A percentile compares a stretch with the other conserved stretches of the same genome.
Conservation (phyloP, 139 green algal genomes). For the Chlorella sp. region DNA sequence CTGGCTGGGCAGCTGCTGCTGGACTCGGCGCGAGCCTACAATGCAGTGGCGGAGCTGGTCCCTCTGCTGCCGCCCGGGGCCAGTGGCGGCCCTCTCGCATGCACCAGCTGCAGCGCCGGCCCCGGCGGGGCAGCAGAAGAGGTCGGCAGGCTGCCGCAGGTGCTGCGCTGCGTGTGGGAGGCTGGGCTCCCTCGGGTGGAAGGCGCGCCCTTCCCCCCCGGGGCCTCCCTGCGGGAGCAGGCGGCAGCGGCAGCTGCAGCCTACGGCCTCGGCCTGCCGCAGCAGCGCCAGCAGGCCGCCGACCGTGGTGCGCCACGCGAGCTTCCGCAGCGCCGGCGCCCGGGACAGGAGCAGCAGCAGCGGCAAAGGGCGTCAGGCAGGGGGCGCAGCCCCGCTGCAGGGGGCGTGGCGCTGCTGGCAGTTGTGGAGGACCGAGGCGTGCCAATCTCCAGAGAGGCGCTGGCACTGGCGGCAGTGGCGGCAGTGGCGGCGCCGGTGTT, state of each 20-base stretch:
- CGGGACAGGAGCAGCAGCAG: not conserved
- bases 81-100: not conserved
- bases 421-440: constrained; percentile 32
- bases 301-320: not conserved
- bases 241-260: not conserved
- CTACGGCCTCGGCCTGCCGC: not conserved
- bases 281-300: not conserved
- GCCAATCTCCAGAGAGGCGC: constrained; percentile 17
- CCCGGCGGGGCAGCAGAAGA: not conserved
- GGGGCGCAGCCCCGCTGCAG: not conserved
- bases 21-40: constrained; percentile 51
- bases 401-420: constrained; percentile 4
- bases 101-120: constrained; percentile 10
- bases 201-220: not conserved
- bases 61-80: constrained; percentile 36
- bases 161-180: constrained; percentile 36
- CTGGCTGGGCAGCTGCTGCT: constrained; percentile 44
- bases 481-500: no score
- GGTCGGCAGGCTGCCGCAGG: constrained; percentile 17
- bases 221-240: not conserved
- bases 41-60: constrained; percentile 40
- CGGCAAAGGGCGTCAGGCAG: not conserved
- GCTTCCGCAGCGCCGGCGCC: not conserved
- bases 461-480: not conserved
- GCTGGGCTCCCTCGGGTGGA: constrained; percentile 12